Evolutionary conservation across 495 filamentous ascomycete genomes (phyloP), one percentile per base, ranked within the genome.

Genomic region (Podospora anserina): DNA sequence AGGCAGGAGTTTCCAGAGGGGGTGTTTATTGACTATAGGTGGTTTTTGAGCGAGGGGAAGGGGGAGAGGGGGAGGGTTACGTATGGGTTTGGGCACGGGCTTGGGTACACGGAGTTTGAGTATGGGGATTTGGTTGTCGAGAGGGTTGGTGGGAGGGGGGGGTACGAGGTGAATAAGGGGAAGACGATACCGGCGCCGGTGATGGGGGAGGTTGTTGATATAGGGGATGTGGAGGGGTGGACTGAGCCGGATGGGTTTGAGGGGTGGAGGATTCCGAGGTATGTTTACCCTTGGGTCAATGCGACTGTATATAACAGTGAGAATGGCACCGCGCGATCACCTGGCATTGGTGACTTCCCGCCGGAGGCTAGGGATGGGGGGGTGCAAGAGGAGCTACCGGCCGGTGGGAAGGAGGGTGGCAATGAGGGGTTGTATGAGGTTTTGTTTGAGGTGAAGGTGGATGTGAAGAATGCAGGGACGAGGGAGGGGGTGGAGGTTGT

Each of bases 401-500:
- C 90, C 79, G 72, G 88, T 76, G 92, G 92, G 34, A 86, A 83
- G n/a, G 86, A 89, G 5, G 94, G 94, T 30, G 94, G 94, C 53
- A 96, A 97, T 71, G 87, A 90, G 0, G 75, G 78, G 6, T 72
- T 84, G 62, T 86, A 74, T 54, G 78, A 83, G n/a, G 72, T 77
- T 1, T 61, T 84, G 23, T 82, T 79, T 16, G 82, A 77, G 1
- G 74, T 89, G 27, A 80, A 76, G 0, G 80, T 79, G 0, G 75
- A 72, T 1, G 78, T 89, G 9, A 77, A 79, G 16, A 90, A 89
- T 69, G 81, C 74, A 3, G 88, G 88, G 13, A 70, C 75, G 1
- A 80, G 86, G 0, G 70, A 77, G 11, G 87, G 85, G 34, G 80
- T 83, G 16, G 87, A 89, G 68, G 83, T 89, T 13, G 80, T 85